Evolutionary conservation across 2,329 filamentous ascomycete genomes (phyloP).

Genomic region (Colletotrichum sp.): DNA sequence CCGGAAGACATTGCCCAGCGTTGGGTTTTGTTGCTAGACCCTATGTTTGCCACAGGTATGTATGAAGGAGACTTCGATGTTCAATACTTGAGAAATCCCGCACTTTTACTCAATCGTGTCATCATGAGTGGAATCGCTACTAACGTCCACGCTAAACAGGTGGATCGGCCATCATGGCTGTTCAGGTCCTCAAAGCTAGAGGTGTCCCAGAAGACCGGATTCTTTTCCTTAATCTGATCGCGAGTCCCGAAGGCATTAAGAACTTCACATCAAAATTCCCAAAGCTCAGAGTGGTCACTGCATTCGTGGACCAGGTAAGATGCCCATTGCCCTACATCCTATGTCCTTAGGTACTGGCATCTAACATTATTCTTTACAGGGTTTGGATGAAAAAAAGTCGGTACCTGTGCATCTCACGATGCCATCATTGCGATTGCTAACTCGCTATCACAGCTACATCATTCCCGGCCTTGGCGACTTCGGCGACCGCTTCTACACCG

Average conservation of each 20-base stretch:
- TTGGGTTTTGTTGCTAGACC: slow-evolving; percentile 93
- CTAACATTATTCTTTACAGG: slow-evolving; percentile 44
- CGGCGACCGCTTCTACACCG: slow-evolving; percentile 93
- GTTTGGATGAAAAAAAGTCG: slow-evolving; percentile 97
- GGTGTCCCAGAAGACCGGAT: slow-evolving; percentile 96
- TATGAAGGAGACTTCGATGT: background rate
- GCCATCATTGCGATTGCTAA: slow-evolving; percentile 36
- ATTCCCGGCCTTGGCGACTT: slow-evolving; percentile 94
- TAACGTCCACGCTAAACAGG: slow-evolving; percentile 53
- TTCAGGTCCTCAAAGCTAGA: slow-evolving; percentile 86
- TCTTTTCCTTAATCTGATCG: slow-evolving; percentile 94
- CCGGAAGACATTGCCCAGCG: slow-evolving; percentile 90
- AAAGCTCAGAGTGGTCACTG: slow-evolving; percentile 88
- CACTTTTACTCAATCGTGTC: background rate
- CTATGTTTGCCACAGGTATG: slow-evolving; percentile 98
- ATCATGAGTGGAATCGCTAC: background rate
- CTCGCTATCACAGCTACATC: slow-evolving; percentile 75
- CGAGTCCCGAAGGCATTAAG: slow-evolving; percentile 90
- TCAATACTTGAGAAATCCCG: background rate
- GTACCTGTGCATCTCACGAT: slow-evolving; percentile 35
- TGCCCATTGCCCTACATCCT: background rate
- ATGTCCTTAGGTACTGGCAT: background rate
- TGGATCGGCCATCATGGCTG: slow-evolving; percentile 95
- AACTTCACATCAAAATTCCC: slow-evolving; percentile 92
- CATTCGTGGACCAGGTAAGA: slow-evolving; percentile 86